These are phyloP conservation scores for Aquanectria penicillioides DNA, from an alignment of 2,329 filamentous ascomycete genomes.

Conservation along the genomic window DNA sequence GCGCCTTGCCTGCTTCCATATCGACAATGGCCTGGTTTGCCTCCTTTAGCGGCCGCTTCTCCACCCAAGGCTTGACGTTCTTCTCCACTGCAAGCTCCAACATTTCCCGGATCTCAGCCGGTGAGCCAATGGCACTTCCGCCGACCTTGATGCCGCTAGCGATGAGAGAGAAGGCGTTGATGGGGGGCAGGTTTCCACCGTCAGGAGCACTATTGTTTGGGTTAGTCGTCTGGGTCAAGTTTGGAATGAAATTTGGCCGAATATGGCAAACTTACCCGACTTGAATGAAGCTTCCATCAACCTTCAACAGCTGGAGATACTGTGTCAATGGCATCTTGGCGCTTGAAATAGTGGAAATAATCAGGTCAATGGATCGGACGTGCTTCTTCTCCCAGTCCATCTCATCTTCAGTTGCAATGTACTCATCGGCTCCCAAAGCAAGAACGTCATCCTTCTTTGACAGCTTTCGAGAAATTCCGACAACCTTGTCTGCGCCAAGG, in stretches of 20 bases:
- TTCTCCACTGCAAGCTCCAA: conserved; percentile 65
- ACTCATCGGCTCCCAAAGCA: conserved; percentile 65
- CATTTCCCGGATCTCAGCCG: conserved; percentile 67
- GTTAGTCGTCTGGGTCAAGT: neutral
- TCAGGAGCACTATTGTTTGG: conserved; percentile 39
- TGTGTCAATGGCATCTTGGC: conserved; percentile 28
- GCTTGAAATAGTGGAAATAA: conserved; percentile 70
- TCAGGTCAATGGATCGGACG: conserved; percentile 72
- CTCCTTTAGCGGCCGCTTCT: conserved; percentile 62
- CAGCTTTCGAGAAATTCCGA: conserved; percentile 65
- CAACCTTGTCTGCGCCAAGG: no score
- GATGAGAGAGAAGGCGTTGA: conserved; percentile 16
- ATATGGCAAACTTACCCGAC: conserved; percentile 53
- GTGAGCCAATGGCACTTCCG: conserved; percentile 58
- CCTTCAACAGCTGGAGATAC: conserved; percentile 49
- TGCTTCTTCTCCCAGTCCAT: conserved; percentile 62
- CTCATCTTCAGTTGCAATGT: conserved; percentile 64
- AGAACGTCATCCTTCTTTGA: conserved; percentile 65
- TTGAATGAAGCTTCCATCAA: conserved; percentile 67
- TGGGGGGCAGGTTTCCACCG: conserved; percentile 16
- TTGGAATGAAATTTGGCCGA: neutral
- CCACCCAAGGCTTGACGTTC: conserved; percentile 64
- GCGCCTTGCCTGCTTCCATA: conserved; percentile 63
- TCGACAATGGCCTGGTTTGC: conserved; percentile 66
- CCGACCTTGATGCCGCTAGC: conserved; percentile 14